These are phyloP conservation scores for Achaetomiella virescens DNA, from an alignment of 495 filamentous ascomycete species.

Conservation along the genomic window DNA sequence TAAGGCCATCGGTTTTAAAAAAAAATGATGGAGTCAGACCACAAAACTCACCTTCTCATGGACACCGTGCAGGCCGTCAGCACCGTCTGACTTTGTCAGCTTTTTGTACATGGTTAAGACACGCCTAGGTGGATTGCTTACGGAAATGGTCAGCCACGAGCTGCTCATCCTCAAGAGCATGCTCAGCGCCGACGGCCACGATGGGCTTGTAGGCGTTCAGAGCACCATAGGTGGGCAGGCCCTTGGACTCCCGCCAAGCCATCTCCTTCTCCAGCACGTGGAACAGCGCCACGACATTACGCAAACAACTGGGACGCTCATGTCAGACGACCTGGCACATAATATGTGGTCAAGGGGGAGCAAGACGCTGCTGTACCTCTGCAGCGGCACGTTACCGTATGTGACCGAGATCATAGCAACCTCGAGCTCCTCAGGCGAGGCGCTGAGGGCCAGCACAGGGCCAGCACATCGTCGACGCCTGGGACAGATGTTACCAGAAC, in stretches of 20 bases:
- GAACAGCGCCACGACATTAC: conserved; percentile 87
- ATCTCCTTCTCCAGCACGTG: conserved; percentile 87
- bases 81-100: conserved; percentile 57
- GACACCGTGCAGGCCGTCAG: conserved; percentile 86
- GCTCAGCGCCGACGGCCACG: conserved; percentile 78
- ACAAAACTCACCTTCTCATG: conserved; percentile 65
- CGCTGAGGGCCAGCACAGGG: conserved; percentile 70
- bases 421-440: conserved; percentile 78
- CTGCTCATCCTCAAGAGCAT: conserved; percentile 75
- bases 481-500: conserved; percentile 4
- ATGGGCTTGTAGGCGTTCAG: conserved; percentile 67
- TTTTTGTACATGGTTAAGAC: not conserved
- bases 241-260: conserved; percentile 67
- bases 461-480: conserved; percentile 92
- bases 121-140: conserved; percentile 32
- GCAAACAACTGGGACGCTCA: conserved; percentile 59
- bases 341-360: not conserved
- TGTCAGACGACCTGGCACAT: conserved; percentile 5
- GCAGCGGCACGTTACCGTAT: conserved; percentile 84
- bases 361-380: conserved; percentile 42
- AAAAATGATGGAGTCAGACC: not conserved
- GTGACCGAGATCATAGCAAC: conserved; percentile 84
- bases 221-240: conserved; percentile 61
- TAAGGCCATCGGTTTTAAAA: not conserved
- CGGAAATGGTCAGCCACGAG: conserved; percentile 89